These are phyloP conservation scores for Sporothrix mexicana DNA, from an alignment of 2,329 filamentous ascomycete genomes.

Conservation along the genomic window DNA sequence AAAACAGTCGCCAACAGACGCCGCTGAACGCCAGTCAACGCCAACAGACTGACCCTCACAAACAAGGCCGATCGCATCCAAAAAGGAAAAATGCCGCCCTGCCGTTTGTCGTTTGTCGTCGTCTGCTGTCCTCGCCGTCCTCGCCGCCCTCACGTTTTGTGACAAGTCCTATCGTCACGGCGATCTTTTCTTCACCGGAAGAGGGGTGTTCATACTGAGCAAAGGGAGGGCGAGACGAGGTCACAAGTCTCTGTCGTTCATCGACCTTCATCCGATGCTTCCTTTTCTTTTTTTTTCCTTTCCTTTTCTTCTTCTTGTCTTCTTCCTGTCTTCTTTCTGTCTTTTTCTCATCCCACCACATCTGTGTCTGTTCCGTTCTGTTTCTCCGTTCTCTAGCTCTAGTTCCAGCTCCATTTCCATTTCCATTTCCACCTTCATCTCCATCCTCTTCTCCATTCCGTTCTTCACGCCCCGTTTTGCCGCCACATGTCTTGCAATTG, in stretches of 20 bases:
- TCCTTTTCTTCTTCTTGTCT: neutral
- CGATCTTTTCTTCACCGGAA: slow-evolving; percentile 13
- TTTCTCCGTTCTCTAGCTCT: neutral
- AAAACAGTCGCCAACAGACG: slow-evolving; percentile 2
- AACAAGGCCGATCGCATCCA: neutral
- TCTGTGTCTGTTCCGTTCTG: neutral
- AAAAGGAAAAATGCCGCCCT: slow-evolving; percentile 15
- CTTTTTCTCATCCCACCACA: neutral
- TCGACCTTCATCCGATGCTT: too few relatives aligned
- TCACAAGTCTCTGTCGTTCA: too few relatives aligned
- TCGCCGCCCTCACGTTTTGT: neutral
- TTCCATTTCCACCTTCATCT: neutral
- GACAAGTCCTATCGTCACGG: slow-evolving; percentile 4
- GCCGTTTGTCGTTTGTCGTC: neutral
- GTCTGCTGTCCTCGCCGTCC: too few relatives aligned
- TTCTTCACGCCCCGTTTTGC: slow-evolving; percentile 9
- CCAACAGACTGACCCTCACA: neutral
- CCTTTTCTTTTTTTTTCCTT: neutral
- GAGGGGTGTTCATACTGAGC: neutral
- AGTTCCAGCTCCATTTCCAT: neutral
- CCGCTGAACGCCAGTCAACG: neutral
- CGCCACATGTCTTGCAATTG: neutral
- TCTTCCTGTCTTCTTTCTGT: neutral
- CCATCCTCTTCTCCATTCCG: neutral
- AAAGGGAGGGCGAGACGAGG: neutral